Evolutionary conservation across 2,329 filamentous ascomycete genomes (phyloP).

Genomic region (Cladosporium sphaerospermum): DNA sequence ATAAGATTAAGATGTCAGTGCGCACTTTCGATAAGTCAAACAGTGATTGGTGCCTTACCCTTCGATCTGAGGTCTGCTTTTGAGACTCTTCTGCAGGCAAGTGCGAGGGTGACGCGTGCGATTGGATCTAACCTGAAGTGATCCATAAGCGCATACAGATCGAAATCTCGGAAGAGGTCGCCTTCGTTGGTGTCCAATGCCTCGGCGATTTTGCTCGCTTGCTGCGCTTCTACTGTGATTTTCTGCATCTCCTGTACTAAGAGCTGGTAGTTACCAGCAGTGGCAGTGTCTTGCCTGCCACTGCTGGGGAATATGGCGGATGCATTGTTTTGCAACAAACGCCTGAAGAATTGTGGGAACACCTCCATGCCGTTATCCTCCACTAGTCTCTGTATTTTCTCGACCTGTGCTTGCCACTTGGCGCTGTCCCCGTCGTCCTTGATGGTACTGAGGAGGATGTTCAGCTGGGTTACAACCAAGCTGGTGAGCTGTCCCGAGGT

Average conservation of each 20-base stretch:
- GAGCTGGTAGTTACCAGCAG: conserved; percentile 72
- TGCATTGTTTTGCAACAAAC: conserved; percentile 86
- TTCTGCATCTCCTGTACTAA: conserved; percentile 81
- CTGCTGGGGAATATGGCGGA: conserved; percentile 80
- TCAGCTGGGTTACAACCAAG: conserved; percentile 92
- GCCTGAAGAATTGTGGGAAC: conserved; percentile 90
- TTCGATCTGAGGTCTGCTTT: conserved; percentile 81
- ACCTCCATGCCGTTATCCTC: conserved; percentile 99
- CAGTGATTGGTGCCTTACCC: conserved; percentile 49
- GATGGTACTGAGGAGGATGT: conserved; percentile 86
- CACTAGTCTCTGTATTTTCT: conserved; percentile 91
- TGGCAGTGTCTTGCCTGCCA: conserved; percentile 60
- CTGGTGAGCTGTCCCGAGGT: conserved; percentile 60
- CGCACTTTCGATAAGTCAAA: background rate
- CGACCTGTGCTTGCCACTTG: conserved; percentile 88
- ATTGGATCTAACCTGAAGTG: conserved; percentile 91
- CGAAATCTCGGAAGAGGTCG: conserved; percentile 92
- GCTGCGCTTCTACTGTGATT: conserved; percentile 69
- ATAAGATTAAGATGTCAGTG: conserved; percentile 17
- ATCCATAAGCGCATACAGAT: conserved; percentile 90
- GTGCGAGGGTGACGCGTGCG: conserved; percentile 77
- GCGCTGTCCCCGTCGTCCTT: conserved; percentile 87
- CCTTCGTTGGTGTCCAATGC: conserved; percentile 85
- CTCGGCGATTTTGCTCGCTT: conserved; percentile 87
- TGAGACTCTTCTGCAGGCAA: conserved; percentile 79